These are phyloP conservation scores for Scedosporium dehoogii DNA, from an alignment of 2,329 filamentous ascomycete species.

Conservation along the genomic window DNA sequence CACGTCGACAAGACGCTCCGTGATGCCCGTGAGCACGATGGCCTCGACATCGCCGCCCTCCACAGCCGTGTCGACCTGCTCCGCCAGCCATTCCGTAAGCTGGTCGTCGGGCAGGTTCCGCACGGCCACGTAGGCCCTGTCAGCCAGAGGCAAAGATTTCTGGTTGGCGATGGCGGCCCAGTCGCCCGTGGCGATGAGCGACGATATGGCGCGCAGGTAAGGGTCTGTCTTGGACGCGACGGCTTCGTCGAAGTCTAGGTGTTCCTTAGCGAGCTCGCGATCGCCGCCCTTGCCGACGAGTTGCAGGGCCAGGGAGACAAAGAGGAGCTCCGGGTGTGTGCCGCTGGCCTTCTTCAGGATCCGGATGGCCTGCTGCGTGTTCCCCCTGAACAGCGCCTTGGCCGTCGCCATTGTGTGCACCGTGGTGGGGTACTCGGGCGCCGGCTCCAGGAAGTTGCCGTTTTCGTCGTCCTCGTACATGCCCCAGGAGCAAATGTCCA, in stretches of 20 bases:
- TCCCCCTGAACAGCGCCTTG: conserved; percentile 63
- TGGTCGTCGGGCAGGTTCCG: conserved; percentile 53
- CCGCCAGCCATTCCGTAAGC: conserved; percentile 57
- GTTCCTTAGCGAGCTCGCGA: conserved; percentile 31
- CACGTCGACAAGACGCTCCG: conserved; percentile 62
- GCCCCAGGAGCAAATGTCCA: conserved; percentile 68
- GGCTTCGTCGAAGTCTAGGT: conserved; percentile 48
- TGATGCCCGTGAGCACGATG: conserved; percentile 68
- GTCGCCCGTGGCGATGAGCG: conserved; percentile 65
- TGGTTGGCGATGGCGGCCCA: conserved; percentile 69
- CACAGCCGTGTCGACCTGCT: conserved; percentile 51
- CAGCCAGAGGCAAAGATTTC: conserved; percentile 60
- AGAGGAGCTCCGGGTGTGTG: conserved; percentile 52
- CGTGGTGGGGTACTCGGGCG: conserved; percentile 39
- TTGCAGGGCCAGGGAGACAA: conserved; percentile 58
- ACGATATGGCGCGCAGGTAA: conserved; percentile 70
- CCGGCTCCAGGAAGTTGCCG: conserved; percentile 30
- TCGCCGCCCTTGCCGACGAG: conserved; percentile 42
- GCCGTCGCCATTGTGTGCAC: conserved; percentile 66
- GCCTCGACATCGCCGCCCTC: conserved; percentile 58
- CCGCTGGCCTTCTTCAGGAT: conserved; percentile 60
- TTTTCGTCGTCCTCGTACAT: conserved; percentile 29
- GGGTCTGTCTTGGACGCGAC: conserved; percentile 60
- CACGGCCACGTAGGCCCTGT: conserved; percentile 65
- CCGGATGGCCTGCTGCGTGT: conserved; percentile 57